Percentiles rank a stretch among this genome's conserved stretches.
These are phyloP conservation scores for Sapria himalayana DNA, from an alignment of 345 rosid species.

Conservation along the genomic window DNA sequence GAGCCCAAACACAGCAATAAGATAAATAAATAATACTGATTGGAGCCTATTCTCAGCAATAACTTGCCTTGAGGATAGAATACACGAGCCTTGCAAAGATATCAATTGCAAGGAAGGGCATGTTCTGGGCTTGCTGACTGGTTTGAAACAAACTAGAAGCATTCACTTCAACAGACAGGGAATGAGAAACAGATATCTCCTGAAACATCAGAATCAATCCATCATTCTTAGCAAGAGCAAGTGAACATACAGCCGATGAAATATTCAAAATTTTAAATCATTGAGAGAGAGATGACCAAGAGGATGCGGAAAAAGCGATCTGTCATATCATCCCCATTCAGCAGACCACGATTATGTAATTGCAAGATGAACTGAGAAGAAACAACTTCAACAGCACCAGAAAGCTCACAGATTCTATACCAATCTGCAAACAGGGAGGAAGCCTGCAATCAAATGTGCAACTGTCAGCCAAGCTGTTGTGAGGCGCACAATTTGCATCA, in stretches of 20 bases:
- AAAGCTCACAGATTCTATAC: slow-evolving; percentile 60
- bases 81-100: slow-evolving; percentile 65
- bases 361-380: slow-evolving; percentile 40
- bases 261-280: not conserved
- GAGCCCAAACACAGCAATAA: too few relatives aligned
- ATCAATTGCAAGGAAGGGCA: slow-evolving; percentile 71
- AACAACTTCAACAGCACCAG: slow-evolving; percentile 52
- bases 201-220: too few relatives aligned
- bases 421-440: slow-evolving; percentile 50
- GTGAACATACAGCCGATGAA: not conserved
- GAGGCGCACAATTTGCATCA: too few relatives aligned
- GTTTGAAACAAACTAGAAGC: slow-evolving; percentile 36
- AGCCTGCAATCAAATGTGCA: slow-evolving; percentile 43
- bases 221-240: not conserved
- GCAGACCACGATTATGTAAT: slow-evolving; percentile 61
- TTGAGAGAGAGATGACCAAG: slow-evolving; percentile 20
- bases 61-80: slow-evolving; percentile 32
- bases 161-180: slow-evolving; percentile 50
- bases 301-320: slow-evolving; percentile 65
- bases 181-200: slow-evolving; percentile 79
- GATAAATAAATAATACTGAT: too few relatives aligned
- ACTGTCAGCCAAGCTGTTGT: too few relatives aligned
- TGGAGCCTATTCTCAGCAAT: too few relatives aligned
- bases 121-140: slow-evolving; percentile 46
- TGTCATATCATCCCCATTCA: slow-evolving; percentile 73